phyloP scores from a whole-genome alignment of 164 flowering plant species.

The Taxillus chinensis region DNA sequence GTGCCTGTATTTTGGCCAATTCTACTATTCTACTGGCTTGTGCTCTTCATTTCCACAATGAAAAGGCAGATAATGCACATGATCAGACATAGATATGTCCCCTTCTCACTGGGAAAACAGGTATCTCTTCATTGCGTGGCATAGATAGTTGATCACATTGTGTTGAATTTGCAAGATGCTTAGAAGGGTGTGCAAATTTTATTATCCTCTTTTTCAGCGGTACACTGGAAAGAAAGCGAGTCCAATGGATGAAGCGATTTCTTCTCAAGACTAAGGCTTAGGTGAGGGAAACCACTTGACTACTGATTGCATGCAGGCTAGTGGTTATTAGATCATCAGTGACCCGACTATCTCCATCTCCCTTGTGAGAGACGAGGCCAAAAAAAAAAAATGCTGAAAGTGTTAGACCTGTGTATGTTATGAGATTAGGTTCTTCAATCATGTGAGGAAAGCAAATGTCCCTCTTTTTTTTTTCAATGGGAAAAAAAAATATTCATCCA shows the following conservation, averaged over 20 bases:
- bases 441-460: too few relatives aligned
- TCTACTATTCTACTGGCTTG: slow-evolving; percentile 23
- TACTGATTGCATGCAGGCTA: too few relatives aligned
- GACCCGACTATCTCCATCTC: too few relatives aligned
- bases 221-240: slow-evolving; percentile 22
- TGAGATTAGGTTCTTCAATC: too few relatives aligned
- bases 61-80: slow-evolving; percentile 37
- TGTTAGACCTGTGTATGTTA: too few relatives aligned
- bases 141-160: not conserved
- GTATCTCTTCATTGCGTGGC: slow-evolving; percentile 5
- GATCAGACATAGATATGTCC: slow-evolving; percentile 31
- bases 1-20: slow-evolving; percentile 37
- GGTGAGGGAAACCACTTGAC: too few relatives aligned
- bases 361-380: too few relatives aligned
- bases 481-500: too few relatives aligned
- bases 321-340: too few relatives aligned
- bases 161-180: too few relatives aligned
- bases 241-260: slow-evolving; percentile 13
- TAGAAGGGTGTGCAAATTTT: not conserved
- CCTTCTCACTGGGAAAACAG: slow-evolving; percentile 29
- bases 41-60: slow-evolving; percentile 26
- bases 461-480: too few relatives aligned
- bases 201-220: slow-evolving; percentile 12
- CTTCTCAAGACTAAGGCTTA: slow-evolving; percentile 7
- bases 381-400: too few relatives aligned